Evolutionary conservation across 306 rosid genomes (phyloP).

Genomic region (Alnus rubra): DNA sequence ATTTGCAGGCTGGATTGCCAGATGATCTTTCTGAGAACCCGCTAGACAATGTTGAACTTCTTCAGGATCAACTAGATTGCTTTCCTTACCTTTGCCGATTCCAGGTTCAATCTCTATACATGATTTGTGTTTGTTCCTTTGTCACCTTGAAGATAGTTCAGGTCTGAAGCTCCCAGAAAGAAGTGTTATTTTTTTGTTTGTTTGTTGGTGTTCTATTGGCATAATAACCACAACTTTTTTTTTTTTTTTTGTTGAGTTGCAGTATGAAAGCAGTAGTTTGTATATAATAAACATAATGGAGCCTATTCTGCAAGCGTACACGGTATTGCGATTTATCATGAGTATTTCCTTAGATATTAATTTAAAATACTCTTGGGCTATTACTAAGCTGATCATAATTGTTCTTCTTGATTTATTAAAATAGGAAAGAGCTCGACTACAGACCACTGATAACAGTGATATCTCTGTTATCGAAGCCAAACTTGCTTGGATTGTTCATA

Average conservation of each 20-base stretch:
- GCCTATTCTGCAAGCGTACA: conserved; percentile 85
- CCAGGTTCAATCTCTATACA: conserved; percentile 54
- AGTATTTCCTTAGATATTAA: conserved; percentile 6
- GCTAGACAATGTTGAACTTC: conserved; percentile 94
- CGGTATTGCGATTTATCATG: conserved; percentile 52
- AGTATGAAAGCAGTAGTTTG: conserved; percentile 94
- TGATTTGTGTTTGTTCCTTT: neutral
- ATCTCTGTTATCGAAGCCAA: conserved; percentile 82
- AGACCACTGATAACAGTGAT: conserved; percentile 68
- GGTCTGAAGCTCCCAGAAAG: neutral
- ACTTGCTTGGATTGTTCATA: conserved; percentile 98
- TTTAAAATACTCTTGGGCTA: neutral
- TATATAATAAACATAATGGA: conserved; percentile 86
- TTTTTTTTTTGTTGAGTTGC: conserved; percentile 43
- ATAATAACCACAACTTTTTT: conserved; percentile 22
- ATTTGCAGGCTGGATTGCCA: conserved; percentile 71
- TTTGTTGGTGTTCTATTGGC: conserved; percentile 24
- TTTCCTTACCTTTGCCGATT: conserved; percentile 93
- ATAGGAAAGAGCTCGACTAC: conserved; percentile 92
- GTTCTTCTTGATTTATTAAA: conserved; percentile 35
- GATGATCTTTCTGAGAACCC: conserved; percentile 99
- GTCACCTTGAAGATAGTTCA: conserved; percentile 18
- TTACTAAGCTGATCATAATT: conserved; percentile 8
- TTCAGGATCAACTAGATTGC: conserved; percentile 98
- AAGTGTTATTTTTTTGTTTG: neutral